Conservation (phyloP, 2,329 filamentous ascomycete genomes). For the Colletotrichum chlorophyti region DNA sequence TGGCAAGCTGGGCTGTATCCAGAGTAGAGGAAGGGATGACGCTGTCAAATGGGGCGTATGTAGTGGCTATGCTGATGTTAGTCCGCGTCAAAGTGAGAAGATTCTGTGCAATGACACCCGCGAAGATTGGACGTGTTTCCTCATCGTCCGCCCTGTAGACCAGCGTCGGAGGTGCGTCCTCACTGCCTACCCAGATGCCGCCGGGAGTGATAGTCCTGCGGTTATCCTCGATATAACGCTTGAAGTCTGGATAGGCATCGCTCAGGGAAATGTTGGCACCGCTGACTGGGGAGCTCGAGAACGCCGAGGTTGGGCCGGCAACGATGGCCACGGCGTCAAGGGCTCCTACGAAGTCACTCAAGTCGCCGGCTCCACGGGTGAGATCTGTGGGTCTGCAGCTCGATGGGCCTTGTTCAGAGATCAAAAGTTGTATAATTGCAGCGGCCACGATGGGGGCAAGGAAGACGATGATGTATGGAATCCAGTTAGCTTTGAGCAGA, state of each 20-base stretch:
- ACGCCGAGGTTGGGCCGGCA: slow-evolving; percentile 33
- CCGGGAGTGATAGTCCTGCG: slow-evolving; percentile 76
- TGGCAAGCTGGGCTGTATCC: slow-evolving; percentile 78
- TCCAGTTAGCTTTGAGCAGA: slow-evolving; percentile 78
- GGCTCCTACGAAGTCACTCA: slow-evolving; percentile 46
- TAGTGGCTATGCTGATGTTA: slow-evolving; percentile 73
- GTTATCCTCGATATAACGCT: slow-evolving; percentile 64
- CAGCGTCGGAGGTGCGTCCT: slow-evolving; percentile 66
- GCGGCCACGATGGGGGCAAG: slow-evolving; percentile 81
- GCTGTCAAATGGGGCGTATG: slow-evolving; percentile 77
- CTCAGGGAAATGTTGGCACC: slow-evolving; percentile 28
- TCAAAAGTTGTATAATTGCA: slow-evolving; percentile 78
- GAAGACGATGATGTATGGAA: slow-evolving; percentile 78
- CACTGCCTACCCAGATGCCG: slow-evolving; percentile 77
- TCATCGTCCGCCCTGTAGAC: slow-evolving; percentile 73
- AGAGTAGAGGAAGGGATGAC: slow-evolving; percentile 69
- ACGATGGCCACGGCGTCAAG: slow-evolving; percentile 31
- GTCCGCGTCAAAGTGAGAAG: slow-evolving; percentile 68
- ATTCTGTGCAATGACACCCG: slow-evolving; percentile 70
- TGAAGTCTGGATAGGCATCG: slow-evolving; percentile 68
- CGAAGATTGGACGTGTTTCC: slow-evolving; percentile 47
- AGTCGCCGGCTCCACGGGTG: slow-evolving; percentile 47
- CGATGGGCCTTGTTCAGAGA: slow-evolving; percentile 61
- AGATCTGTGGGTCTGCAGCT: slow-evolving; percentile 59
- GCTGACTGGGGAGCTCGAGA: slow-evolving; percentile 17